These are phyloP conservation scores for Mychonastes homosphaera DNA, from an alignment of 139 green algal genomes.

Conservation along the genomic window DNA sequence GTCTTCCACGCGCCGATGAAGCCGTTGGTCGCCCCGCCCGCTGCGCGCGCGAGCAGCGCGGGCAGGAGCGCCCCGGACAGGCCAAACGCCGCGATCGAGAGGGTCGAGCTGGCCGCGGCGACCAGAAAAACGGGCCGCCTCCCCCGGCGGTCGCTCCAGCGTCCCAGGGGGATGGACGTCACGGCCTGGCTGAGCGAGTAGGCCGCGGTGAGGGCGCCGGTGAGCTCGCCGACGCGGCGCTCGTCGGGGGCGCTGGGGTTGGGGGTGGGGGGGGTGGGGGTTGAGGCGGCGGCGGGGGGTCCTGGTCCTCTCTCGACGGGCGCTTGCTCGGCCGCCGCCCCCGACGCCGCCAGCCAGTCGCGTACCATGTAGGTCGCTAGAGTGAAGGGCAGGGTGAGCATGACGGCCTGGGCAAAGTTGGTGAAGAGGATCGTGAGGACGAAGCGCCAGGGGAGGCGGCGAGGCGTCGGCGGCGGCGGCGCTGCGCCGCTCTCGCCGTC, in stretches of 20 bases:
- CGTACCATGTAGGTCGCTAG: conserved; percentile 58
- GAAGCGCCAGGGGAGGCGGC: no score
- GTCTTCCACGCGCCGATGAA: not conserved
- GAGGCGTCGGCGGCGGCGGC: no score
- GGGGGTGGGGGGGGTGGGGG: not conserved
- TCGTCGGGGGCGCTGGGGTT: conserved; percentile 14
- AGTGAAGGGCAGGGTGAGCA: conserved; percentile 48
- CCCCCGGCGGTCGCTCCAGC: no score
- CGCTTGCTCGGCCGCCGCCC: not conserved
- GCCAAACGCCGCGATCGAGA: no score
- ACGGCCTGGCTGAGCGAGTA: conserved; percentile 8
- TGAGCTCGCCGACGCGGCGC: conserved; percentile 29
- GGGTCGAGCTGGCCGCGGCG: no score
- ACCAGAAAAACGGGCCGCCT: no score
- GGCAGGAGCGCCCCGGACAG: no score
- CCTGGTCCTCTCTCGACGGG: not conserved
- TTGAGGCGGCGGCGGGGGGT: not conserved
- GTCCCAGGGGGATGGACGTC: conserved; percentile 1
- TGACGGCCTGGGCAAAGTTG: conserved; percentile 30
- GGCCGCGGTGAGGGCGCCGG: conserved; percentile 26
- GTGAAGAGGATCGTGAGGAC: no score
- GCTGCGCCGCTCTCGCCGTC: no score
- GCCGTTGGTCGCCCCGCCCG: not conserved
- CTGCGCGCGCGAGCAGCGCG: not conserved
- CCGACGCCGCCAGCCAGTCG: conserved; percentile 21